These are phyloP conservation scores for Dendrobium chrysotoxum DNA, from an alignment of 106 monocot species.

Conservation along the genomic window DNA sequence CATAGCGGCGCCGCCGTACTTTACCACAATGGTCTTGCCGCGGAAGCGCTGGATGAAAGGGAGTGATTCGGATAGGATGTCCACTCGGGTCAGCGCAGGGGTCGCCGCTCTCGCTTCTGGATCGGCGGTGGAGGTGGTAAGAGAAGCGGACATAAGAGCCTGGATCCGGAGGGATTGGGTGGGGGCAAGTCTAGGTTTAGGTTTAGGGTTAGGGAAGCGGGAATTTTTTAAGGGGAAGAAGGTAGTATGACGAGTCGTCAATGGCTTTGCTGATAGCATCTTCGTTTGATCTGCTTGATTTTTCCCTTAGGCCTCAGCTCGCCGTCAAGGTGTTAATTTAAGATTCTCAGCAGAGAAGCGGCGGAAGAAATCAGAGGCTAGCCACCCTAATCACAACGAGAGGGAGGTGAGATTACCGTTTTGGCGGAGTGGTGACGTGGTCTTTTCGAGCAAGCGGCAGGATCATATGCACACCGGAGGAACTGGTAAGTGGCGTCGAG, in stretches of 20 bases:
- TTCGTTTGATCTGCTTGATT: background rate
- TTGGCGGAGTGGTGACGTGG: too few species aligned
- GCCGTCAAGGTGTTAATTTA: background rate
- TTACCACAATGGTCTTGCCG: slow-evolving; percentile 89
- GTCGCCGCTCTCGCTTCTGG: slow-evolving; percentile 4
- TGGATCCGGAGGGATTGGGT: background rate
- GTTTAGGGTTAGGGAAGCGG: slow-evolving; percentile 12
- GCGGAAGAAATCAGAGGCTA: background rate
- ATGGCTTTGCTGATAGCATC: slow-evolving; percentile 5
- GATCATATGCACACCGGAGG: too few species aligned
- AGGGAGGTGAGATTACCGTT: background rate
- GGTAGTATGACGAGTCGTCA: background rate
- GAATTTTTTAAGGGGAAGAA: slow-evolving; percentile 5
- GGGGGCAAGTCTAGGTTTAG: slow-evolving; percentile 1
- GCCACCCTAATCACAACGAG: background rate
- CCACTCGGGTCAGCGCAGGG: slow-evolving; percentile 54
- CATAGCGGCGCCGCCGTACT: slow-evolving; percentile 97
- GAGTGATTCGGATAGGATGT: slow-evolving; percentile 86
- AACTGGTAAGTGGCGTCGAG: too few species aligned
- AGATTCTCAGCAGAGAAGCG: background rate
- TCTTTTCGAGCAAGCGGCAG: too few species aligned
- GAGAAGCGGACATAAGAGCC: background rate
- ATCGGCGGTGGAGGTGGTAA: background rate
- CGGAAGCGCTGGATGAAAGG: slow-evolving; percentile 90
- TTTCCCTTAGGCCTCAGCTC: slow-evolving; percentile 1